Conservation (phyloP, 1,284 basidiomycete genomes). For the Ganoderma sinense region DNA sequence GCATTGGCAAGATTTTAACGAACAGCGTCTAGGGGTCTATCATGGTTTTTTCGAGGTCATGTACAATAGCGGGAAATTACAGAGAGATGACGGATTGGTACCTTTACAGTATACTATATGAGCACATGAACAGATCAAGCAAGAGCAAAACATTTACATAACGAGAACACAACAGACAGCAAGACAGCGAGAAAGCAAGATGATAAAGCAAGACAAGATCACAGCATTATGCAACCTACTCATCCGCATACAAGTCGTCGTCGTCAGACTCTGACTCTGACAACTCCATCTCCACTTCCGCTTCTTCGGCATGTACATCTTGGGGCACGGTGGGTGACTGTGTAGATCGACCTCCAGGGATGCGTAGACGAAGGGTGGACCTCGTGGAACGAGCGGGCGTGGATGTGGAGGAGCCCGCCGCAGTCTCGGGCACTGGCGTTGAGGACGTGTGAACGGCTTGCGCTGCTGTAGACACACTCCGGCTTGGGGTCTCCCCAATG, state of each 20-base stretch:
- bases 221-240: neutral
- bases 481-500: neutral
- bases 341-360: constrained; percentile 14
- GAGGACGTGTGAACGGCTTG: neutral
- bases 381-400: constrained; percentile 5
- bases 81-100: neutral
- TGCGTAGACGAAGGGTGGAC: constrained; percentile 13
- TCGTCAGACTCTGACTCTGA: constrained; percentile 14
- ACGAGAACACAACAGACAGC: neutral
- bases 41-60: neutral
- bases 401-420: neutral
- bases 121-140: neutral
- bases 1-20: neutral
- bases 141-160: neutral
- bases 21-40: neutral
- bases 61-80: neutral
- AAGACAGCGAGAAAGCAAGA: constrained; percentile 7
- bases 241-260: constrained; percentile 22
- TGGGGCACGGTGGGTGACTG: neutral
- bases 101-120: neutral
- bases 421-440: neutral
- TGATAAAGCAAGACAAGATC: constrained; percentile 3
- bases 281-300: constrained; percentile 5
- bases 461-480: neutral
- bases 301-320: neutral